A percentile compares a stretch with the other conserved stretches of the same genome.
Conservation (phyloP, 1,284 basidiomycete species). For the Ceratobasidium sp. region DNA sequence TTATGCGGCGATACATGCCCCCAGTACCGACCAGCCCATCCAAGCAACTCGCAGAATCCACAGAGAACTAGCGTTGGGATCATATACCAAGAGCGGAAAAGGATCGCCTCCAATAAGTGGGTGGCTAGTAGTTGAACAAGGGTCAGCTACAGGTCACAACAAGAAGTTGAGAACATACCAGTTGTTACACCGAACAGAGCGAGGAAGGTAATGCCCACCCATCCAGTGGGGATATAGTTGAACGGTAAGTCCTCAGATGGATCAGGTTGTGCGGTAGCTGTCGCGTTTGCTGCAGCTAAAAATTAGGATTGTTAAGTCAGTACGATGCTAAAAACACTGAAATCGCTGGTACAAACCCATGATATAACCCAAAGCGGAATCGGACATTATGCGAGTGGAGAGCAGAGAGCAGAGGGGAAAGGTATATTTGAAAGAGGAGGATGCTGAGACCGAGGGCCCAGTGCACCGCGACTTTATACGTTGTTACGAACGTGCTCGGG, state of each 20-base stretch:
- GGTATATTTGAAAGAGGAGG: too few species aligned
- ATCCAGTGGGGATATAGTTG: conserved; percentile 39
- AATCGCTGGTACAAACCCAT: not conserved
- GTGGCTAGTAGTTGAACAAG: conserved; percentile 53
- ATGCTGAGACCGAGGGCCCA: too few species aligned
- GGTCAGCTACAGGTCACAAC: not conserved
- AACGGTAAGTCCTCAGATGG: conserved; percentile 5
- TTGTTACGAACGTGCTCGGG: too few species aligned
- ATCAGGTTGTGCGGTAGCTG: too few species aligned
- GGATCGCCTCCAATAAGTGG: conserved; percentile 52
- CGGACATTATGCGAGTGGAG: not conserved
- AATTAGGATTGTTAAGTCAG: too few species aligned
- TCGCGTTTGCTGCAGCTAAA: too few species aligned
- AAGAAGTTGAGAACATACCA: not conserved
- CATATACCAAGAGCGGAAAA: conserved; percentile 52
- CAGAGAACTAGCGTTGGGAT: conserved; percentile 53
- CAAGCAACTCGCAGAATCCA: conserved; percentile 51
- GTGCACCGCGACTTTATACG: too few species aligned
- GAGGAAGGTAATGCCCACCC: conserved; percentile 45
- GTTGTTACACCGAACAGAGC: conserved; percentile 47
- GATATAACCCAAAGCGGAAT: conserved; percentile 2
- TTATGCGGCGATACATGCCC: conserved; percentile 28
- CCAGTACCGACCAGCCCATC: conserved; percentile 46
- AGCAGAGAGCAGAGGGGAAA: too few species aligned
- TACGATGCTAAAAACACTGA: not conserved